These are phyloP conservation scores for Irpex lacteus DNA, from an alignment of 1,284 basidiomycete species.

Conservation along the genomic window DNA sequence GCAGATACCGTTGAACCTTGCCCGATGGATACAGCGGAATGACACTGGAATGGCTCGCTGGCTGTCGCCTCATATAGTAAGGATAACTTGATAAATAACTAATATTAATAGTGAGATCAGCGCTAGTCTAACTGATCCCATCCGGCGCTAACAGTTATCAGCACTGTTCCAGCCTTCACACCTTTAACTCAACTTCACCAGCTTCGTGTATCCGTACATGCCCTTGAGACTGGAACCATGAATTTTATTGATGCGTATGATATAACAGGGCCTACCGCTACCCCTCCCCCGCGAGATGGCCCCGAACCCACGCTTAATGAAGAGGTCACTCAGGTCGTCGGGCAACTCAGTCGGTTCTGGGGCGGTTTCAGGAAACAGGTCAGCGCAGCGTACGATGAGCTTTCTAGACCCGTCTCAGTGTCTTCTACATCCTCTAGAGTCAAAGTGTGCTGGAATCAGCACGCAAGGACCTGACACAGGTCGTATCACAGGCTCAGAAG, in stretches of 20 bases:
- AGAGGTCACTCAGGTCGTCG: slow-evolving; percentile 84
- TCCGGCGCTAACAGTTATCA: neutral
- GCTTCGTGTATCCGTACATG: neutral
- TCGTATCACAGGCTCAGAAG: slow-evolving; percentile 80
- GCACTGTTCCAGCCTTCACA: neutral
- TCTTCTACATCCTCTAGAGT: slow-evolving; percentile 46
- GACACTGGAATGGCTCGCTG: no score
- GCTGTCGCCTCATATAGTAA: no score
- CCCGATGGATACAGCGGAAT: no score
- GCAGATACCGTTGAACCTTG: no score
- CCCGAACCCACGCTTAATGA: slow-evolving; percentile 72
- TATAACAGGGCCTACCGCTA: slow-evolving; percentile 41
- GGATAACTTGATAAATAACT: no score
- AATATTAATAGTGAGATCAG: no score
- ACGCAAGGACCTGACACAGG: slow-evolving; percentile 74
- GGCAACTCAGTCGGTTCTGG: slow-evolving; percentile 84
- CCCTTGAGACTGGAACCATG: slow-evolving; percentile 38
- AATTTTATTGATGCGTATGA: slow-evolving; percentile 73
- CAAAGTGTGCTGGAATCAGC: slow-evolving; percentile 70
- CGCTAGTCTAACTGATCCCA: no score
- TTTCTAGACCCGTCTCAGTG: no score
- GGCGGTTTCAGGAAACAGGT: slow-evolving; percentile 88
- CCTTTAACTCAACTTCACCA: neutral
- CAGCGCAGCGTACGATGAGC: slow-evolving; percentile 21
- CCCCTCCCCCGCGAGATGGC: slow-evolving; percentile 35